phyloP scores from a whole-genome alignment of 1,284 basidiomycete species.

The Xerocomus amazonicus region DNA sequence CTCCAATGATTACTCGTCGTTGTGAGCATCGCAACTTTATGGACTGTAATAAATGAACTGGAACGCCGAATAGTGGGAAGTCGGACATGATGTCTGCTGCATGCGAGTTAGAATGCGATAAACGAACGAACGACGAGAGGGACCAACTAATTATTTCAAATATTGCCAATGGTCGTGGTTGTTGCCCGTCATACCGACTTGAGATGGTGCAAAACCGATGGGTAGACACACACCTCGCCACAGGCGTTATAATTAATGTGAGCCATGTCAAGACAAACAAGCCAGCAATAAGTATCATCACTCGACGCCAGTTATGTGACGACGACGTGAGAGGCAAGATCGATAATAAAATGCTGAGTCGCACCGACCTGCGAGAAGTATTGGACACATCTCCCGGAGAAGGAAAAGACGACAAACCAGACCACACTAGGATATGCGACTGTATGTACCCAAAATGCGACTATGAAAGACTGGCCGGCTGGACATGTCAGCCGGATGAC shows the following conservation, averaged over 20 bases:
- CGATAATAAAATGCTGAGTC: conserved; percentile 23
- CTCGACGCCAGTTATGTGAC: conserved; percentile 8
- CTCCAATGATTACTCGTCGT: conserved; percentile 11
- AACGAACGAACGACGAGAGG: neutral
- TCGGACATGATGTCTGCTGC: conserved; percentile 25
- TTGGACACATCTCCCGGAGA: neutral
- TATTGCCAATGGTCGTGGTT: neutral
- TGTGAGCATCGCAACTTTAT: conserved; percentile 8
- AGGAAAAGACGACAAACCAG: conserved; percentile 15
- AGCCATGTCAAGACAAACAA: conserved; percentile 14
- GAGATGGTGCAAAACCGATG: neutral
- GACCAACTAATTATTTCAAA: conserved; percentile 20
- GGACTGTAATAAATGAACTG: conserved; percentile 12
- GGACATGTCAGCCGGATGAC: neutral
- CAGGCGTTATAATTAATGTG: conserved; percentile 6
- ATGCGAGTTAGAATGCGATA: conserved; percentile 1
- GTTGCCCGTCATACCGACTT: neutral
- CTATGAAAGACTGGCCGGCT: conserved; percentile 8
- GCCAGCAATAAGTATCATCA: conserved; percentile 5
- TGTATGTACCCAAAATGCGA: conserved; percentile 19
- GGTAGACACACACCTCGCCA: neutral
- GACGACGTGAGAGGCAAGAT: conserved; percentile 14
- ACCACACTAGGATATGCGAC: conserved; percentile 13
- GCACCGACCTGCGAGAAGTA: conserved; percentile 12
- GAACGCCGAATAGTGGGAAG: conserved; percentile 11